Evolutionary conservation across 257 asterid genomes (phyloP).

Genomic region (Salvia hispanica): DNA sequence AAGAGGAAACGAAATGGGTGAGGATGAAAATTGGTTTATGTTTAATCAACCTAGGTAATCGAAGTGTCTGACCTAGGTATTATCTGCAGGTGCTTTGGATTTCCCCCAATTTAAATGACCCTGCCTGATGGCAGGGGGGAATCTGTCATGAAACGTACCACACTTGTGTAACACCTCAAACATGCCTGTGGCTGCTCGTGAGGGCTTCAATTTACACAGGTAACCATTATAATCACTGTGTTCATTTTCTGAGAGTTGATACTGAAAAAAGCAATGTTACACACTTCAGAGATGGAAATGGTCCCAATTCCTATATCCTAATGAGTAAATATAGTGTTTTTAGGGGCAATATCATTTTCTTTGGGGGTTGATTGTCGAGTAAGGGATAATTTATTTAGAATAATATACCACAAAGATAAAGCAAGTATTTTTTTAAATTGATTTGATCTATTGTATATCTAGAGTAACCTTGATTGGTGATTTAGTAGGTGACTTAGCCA

Average conservation of each 20-base stretch:
- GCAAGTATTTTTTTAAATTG: neutral
- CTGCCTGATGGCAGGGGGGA: conserved; percentile 99
- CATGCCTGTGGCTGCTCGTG: conserved; percentile 99
- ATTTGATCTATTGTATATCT: conserved; percentile 2
- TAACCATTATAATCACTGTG: conserved; percentile 28
- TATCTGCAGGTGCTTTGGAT: conserved; percentile 91
- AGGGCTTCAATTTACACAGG: conserved; percentile 99
- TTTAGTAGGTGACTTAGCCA: neutral
- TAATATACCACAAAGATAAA: neutral
- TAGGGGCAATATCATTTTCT: neutral
- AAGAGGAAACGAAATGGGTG: conserved; percentile 99
- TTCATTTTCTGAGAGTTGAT: conserved; percentile 21
- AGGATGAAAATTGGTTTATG: conserved; percentile 49
- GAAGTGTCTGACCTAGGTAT: conserved; percentile 30
- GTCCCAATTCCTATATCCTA: neutral
- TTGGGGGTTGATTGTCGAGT: neutral
- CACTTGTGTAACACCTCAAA: conserved; percentile 96
- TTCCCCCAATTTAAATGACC: conserved; percentile 99
- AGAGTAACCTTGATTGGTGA: neutral
- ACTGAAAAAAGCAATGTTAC: neutral
- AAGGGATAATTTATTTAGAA: neutral
- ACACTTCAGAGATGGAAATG: neutral
- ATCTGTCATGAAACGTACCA: conserved; percentile 99
- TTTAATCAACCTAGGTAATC: conserved; percentile 27
- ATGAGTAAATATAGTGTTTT: neutral